Conservation (phyloP, 1,284 basidiomycete species). For the Rhodotorula glutinis region DNA sequence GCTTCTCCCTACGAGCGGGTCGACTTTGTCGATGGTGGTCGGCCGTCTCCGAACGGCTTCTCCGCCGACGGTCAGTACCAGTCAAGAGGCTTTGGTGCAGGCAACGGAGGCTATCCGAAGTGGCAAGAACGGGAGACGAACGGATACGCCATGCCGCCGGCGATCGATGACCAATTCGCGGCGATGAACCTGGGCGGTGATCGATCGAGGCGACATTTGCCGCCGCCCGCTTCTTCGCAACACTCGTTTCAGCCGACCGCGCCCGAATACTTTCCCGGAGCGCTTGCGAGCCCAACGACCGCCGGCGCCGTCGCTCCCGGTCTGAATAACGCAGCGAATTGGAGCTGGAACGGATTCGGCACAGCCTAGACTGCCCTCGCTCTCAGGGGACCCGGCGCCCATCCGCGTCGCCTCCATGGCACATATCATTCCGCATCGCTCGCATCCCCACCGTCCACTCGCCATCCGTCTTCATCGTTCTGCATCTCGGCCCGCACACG, state of each 20-base stretch:
- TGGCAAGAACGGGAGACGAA: constrained; percentile 6
- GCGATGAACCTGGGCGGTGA: constrained; percentile 14
- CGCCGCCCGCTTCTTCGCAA: constrained; percentile 8
- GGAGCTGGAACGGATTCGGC: constrained; percentile 13
- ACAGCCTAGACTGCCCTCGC: neutral
- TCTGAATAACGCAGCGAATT: constrained; percentile 1
- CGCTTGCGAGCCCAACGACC: constrained; percentile 22
- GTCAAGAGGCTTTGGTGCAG: neutral
- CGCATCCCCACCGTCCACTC: neutral
- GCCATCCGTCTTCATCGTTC: neutral
- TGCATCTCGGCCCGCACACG: no score
- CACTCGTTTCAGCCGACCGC: constrained; percentile 15
- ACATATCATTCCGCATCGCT: neutral
- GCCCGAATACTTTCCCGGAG: constrained; percentile 27
- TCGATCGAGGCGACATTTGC: constrained; percentile 6
- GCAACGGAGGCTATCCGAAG: constrained; percentile 1
- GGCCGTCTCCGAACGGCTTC: constrained; percentile 9
- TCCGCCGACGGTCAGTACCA: neutral
- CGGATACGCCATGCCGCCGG: constrained; percentile 16
- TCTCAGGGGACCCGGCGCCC: neutral
- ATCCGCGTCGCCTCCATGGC: neutral
- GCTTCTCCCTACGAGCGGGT: constrained; percentile 35
- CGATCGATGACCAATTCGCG: constrained; percentile 29
- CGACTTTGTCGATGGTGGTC: constrained; percentile 35
- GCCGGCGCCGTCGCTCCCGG: constrained; percentile 2